Evolutionary conservation across 2,329 filamentous ascomycete species (phyloP), one percentile per base, ranked within the genome.

Genomic region (Juglanconis sp.): DNA sequence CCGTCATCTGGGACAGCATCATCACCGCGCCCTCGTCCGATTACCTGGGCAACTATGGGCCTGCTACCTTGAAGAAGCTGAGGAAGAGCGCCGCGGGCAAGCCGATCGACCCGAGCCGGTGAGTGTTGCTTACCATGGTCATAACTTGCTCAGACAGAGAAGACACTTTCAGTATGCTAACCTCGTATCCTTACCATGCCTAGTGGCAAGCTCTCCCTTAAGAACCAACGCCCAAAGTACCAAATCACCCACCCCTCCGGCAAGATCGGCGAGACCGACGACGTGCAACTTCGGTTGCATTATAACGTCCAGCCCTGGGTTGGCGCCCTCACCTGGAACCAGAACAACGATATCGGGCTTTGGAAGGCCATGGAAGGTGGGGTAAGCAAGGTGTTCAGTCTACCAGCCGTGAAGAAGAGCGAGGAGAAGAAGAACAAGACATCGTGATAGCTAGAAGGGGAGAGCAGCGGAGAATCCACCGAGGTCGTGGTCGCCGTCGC

Each of bases 291-390:
- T 64, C 87, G 88, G 68, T 79, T 98, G 56, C 89, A 95, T 71
- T 99, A 96, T 86, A 98, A 98, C 76, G 90, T 98, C 62, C 95
- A 99, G 80, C 95, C 95, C 36, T 98, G 94, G 91, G 92, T 99
- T 10, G 95, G 95, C 13, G 76, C 89, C 56, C 76, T 98, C 73
- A 89, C 89, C 47, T 99, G 95, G 95, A 88, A 89, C 69, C 80
- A 86, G 64, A 74, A 80, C 64, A 67, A 71, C 47, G 79, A 84
- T 65, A 74, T 84, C 59, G 84, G 84, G 9, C 72, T 77, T 53
- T 93, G 90, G 90, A 82, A 86, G 76, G 80, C 77, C 57, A 69
- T 92, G 63, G 77, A 80, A 67, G 86, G 84, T 5, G 89, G 88
- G n/a, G 71, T 82, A 65, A 91, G 86, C 70, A 79, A 85, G 66